phyloP scores from a whole-genome alignment of 331 rosid genomes.

The Rosa hybrid region DNA sequence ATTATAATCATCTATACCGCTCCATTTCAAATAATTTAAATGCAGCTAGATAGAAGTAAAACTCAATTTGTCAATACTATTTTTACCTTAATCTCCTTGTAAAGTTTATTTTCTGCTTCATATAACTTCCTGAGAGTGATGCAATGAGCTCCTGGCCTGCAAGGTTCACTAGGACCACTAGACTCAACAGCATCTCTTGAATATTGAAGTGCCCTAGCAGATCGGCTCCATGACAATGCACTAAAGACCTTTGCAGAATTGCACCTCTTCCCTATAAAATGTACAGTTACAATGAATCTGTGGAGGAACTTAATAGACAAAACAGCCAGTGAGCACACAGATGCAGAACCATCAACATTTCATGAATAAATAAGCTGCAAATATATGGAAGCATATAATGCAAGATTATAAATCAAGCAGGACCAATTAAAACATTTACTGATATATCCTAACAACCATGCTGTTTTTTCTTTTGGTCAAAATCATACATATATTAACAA shows the following conservation, averaged over 20 bases:
- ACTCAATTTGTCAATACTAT: background rate
- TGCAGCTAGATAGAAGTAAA: background rate
- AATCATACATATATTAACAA: background rate
- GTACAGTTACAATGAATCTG: constrained; percentile 20
- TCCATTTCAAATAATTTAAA: background rate
- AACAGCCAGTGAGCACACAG: background rate
- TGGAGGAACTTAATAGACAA: constrained; percentile 2
- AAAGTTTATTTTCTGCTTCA: constrained; percentile 71
- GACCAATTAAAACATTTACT: background rate
- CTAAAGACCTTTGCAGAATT: constrained; percentile 84
- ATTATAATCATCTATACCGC: background rate
- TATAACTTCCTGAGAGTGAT: constrained; percentile 69
- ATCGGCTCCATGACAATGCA: constrained; percentile 77
- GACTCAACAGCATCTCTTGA: constrained; percentile 44
- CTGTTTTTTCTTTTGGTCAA: background rate
- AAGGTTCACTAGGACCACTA: constrained; percentile 63
- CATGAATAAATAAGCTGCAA: background rate
- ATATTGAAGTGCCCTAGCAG: constrained; percentile 60
- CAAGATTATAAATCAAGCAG: background rate
- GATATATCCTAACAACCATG: background rate
- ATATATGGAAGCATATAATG: background rate
- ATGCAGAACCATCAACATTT: background rate
- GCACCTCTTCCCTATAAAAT: constrained; percentile 61
- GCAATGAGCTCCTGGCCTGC: constrained; percentile 95
- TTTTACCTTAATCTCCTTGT: constrained; percentile 75